These are phyloP conservation scores for Coemansia javaensis DNA, from an alignment of 192 early-diverging fungal genomes.

Conservation along the genomic window DNA sequence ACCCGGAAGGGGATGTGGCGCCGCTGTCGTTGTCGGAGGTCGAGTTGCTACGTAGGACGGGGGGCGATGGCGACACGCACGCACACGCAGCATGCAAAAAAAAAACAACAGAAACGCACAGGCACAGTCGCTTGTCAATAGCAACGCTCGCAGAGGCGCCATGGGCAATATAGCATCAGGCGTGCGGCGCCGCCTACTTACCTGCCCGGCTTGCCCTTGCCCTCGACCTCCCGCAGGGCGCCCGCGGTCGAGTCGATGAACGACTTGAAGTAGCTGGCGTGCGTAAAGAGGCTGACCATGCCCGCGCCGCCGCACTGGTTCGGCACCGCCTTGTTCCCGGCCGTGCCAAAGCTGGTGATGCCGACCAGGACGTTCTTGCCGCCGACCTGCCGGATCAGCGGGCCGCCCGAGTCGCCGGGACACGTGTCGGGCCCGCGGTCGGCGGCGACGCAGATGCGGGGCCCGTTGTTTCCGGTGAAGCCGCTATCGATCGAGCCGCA, in stretches of 20 bases:
- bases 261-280: constrained; percentile 36
- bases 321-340: constrained; percentile 23
- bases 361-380: constrained; percentile 42
- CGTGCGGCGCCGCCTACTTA: constrained; percentile 10
- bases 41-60: neutral
- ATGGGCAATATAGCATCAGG: neutral
- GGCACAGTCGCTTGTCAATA: neutral
- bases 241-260: constrained; percentile 45
- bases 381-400: constrained; percentile 34
- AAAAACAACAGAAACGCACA: no score
- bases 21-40: no score
- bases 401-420: constrained; percentile 52
- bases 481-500: constrained; percentile 38
- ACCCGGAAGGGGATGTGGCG: neutral
- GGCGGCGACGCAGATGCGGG: constrained; percentile 39
- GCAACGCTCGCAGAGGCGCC: neutral
- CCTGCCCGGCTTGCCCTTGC: constrained; percentile 11
- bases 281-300: constrained; percentile 49
- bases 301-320: constrained; percentile 38
- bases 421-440: constrained; percentile 42
- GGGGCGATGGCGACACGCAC: neutral
- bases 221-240: constrained; percentile 29
- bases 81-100: neutral
- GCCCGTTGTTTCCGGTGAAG: constrained; percentile 42
- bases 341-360: constrained; percentile 51